Evolutionary conservation across 2,329 filamentous ascomycete genomes (phyloP), one percentile per base, ranked within the genome.

Genomic region (Colletotrichum musae): DNA sequence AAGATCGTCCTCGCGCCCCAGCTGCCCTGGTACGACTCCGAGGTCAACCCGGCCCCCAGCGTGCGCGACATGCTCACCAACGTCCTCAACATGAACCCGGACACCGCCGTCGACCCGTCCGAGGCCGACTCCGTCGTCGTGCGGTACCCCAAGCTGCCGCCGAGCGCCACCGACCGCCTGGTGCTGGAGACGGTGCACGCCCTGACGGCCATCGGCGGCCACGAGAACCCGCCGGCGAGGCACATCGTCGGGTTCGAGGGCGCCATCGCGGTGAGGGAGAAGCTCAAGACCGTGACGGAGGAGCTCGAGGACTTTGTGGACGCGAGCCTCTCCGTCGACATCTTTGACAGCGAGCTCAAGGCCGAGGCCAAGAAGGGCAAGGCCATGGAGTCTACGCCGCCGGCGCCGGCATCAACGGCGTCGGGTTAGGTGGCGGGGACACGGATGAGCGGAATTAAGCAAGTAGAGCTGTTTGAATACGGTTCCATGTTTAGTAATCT

Each of bases 251-350:
- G 96, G 0, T 90, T 92, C 63, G 96, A 98, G 79, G 95, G 94
- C 0, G 92, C 95, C 13, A 87, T 90, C 6, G 93, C 93, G 48
- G 95, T 98, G 47, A 97, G 95, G 79, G 96, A 98, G 82, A 98
- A 98, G 82, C 84, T 99, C 64, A 97, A 97, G 83, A 98, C 94
- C 2, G 94, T 98, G 3, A 97, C 94, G 72, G 95, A 98, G 79
- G 96, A 98, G 82, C 83, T 98, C 65, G 96, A 98, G 79, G 96
- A 98, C 74, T 98, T 98, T 80, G 92, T 97, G 32, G 94, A 97
- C 75, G 92, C 94, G 28, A 98, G 94, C 75, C 86, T 92, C 72
- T 92, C 93, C 0, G 94, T 96, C 16, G 95, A 97, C 78, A 93
- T 94, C 32, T 88, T 88, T 70, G 87, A 89, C 50, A 87, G 82